Evolutionary conservation across 1,284 basidiomycete species (phyloP).

Genomic region (Boletus sp.): DNA sequence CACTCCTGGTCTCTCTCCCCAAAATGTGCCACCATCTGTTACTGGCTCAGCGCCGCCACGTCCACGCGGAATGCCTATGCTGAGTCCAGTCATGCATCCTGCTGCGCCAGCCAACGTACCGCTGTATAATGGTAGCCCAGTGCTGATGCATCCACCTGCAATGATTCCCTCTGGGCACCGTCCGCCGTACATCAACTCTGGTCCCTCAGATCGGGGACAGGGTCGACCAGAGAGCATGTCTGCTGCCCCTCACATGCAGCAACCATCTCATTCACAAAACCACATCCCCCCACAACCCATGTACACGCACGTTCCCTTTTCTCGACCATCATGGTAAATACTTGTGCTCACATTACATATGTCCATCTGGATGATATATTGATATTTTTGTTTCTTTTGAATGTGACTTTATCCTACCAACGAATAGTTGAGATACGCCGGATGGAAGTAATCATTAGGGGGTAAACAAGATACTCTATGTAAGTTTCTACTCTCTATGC

Average conservation of each 20-base stretch:
- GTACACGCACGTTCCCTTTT: conserved; percentile 33
- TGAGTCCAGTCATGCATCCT: conserved; percentile 67
- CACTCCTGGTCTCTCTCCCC: conserved; percentile 44
- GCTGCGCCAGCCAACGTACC: conserved; percentile 38
- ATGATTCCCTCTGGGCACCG: conserved; percentile 34
- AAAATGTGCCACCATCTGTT: conserved; percentile 36
- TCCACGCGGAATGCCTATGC: conserved; percentile 45
- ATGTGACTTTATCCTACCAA: conserved; percentile 29
- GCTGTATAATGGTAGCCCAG: conserved; percentile 66
- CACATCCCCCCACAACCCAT: conserved; percentile 31
- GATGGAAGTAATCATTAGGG: conserved; percentile 17
- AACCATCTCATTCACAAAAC: conserved; percentile 26
- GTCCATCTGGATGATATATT: conserved; percentile 32
- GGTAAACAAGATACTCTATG: conserved; percentile 27
- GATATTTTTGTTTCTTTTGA: conserved; percentile 29
- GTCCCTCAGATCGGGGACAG: conserved; percentile 28
- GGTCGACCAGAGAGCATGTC: conserved; percentile 29
- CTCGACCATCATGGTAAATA: conserved; percentile 41
- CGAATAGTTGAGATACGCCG: conserved; percentile 1
- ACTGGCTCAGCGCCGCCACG: conserved; percentile 46
- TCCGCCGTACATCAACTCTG: conserved; percentile 28
- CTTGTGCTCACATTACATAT: conserved; percentile 22
- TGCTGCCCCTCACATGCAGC: conserved; percentile 26
- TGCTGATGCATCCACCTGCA: conserved; percentile 55
- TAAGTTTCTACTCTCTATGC: conserved; percentile 1